Evolutionary conservation across 345 rosid genomes (phyloP).

Genomic region (Ceriops tagal): DNA sequence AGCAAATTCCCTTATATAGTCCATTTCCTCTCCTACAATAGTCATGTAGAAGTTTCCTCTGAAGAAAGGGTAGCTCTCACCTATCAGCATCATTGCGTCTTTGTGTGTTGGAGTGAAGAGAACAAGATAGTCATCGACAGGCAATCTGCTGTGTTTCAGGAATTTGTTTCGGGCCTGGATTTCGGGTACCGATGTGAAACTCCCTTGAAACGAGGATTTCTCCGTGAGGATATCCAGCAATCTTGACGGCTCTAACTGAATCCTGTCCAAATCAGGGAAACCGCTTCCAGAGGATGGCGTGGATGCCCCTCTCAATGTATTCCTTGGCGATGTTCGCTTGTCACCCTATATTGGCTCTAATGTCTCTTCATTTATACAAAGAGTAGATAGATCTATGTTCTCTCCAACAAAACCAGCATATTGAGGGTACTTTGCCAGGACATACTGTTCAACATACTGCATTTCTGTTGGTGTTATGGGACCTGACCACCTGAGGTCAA

Average conservation of each 20-base stretch:
- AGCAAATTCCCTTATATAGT: conserved; percentile 57
- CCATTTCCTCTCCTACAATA: conserved; percentile 39
- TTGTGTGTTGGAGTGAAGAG: conserved; percentile 61
- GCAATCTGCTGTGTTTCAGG: conserved; percentile 58
- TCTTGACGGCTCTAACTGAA: conserved; percentile 59
- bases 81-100: conserved; percentile 66
- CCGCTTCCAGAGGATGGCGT: conserved; percentile 34
- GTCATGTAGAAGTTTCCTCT: conserved; percentile 64
- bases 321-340: conserved; percentile 41
- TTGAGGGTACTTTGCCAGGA: conserved; percentile 63
- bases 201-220: conserved; percentile 67
- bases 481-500: conserved; percentile 67
- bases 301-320: conserved; percentile 33
- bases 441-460: conserved; percentile 63
- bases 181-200: conserved; percentile 69
- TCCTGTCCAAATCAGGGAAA: conserved; percentile 50
- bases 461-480: conserved; percentile 69
- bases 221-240: conserved; percentile 57
- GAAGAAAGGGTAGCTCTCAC: conserved; percentile 74
- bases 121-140: conserved; percentile 53
- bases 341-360: conserved; percentile 34
- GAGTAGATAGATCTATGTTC: conserved; percentile 47
- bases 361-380: conserved; percentile 49
- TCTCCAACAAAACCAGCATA: conserved; percentile 58
- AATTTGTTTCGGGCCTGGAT: conserved; percentile 59